Conservation (phyloP, 2,329 filamentous ascomycete genomes). For the Ophiobolus disseminans region DNA sequence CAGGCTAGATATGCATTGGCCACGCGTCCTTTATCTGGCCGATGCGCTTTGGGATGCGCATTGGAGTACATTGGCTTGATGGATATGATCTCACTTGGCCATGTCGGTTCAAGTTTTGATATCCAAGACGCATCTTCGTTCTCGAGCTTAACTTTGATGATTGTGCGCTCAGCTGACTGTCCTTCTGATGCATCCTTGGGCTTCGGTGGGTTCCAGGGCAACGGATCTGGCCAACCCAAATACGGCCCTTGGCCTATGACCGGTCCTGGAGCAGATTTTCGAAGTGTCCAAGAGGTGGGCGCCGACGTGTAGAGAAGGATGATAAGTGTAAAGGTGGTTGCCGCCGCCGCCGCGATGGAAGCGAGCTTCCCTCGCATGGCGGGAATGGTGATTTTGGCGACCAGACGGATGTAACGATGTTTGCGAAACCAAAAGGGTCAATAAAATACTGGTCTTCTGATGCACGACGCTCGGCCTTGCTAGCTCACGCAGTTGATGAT, state of each 20-base stretch:
- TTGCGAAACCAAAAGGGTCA: background rate
- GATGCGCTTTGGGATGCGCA: conserved; percentile 10
- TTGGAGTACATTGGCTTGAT: conserved; percentile 18
- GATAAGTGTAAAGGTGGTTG: conserved; percentile 7
- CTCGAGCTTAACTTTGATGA: conserved; percentile 20
- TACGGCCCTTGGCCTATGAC: conserved; percentile 18
- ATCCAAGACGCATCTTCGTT: conserved; percentile 26
- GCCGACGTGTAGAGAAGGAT: conserved; percentile 1
- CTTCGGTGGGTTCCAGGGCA: conserved; percentile 8
- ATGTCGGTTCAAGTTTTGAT: conserved; percentile 25
- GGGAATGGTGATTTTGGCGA: too few species aligned
- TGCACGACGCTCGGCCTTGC: background rate
- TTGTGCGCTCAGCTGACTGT: conserved; percentile 6
- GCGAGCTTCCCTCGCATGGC: conserved; percentile 7
- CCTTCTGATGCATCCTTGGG: conserved; percentile 7
- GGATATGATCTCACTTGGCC: conserved; percentile 52
- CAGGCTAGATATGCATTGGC: conserved; percentile 33
- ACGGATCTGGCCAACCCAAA: conserved; percentile 2
- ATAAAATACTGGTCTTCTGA: background rate
- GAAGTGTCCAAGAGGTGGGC: background rate
- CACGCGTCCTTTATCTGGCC: conserved; percentile 28
- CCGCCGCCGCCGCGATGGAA: conserved; percentile 3
- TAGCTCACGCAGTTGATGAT: background rate
- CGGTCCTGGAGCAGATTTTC: background rate
- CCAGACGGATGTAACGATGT: too few species aligned